Base-by-base conservation (phyloP, 345 rosid genomes). In the Eucalyptus regnans region DNA sequence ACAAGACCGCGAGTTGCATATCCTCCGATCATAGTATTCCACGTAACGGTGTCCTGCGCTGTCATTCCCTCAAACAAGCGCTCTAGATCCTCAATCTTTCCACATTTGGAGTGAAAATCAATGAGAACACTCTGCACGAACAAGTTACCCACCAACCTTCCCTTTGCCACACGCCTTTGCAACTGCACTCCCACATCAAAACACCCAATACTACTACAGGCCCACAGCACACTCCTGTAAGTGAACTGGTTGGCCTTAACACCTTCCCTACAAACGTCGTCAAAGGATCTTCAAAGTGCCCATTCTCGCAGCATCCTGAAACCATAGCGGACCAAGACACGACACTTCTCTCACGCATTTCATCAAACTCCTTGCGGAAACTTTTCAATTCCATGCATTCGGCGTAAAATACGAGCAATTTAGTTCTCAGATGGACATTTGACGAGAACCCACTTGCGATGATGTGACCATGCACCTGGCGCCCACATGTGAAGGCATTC, bases 291-390 rank as follows among this genome's bases (percentile, higher is more conserved):
- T 88, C 87, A 71, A 60, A 89, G 85, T 50, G 64, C 52, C 92
- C 95, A 49, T 87, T 52, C 41, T 90, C 91, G 48, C 92, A 88
- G 86, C 89, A 95, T 22, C 95, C 95, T 12, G 94, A 91, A 89
- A 96, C 91, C 94, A 96, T 93, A 54, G 92, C 95, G 7, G 95
- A 95, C 99, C 97, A 96, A 33, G 99, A 91, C 71, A 93, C 94
- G 51, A 95, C 93, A 91, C 91, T 92, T 88, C 94, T 94, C 2
- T 92, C 87, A 48, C 92, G 88, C 93, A 96, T 94, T 94, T 90
- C 89, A 87, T 91, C 96, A 76, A 96, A 96, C 94, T 94, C 87
- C 2, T 93, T 94, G 66, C 87, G 93, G 5, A 96, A 96, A 18
- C 89, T 17, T 16, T 86, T 54, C 41, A 93, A 9, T 79, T 93